Evolutionary conservation across 306 rosid species (phyloP).

Genomic region (Cicer chorassanicum): DNA sequence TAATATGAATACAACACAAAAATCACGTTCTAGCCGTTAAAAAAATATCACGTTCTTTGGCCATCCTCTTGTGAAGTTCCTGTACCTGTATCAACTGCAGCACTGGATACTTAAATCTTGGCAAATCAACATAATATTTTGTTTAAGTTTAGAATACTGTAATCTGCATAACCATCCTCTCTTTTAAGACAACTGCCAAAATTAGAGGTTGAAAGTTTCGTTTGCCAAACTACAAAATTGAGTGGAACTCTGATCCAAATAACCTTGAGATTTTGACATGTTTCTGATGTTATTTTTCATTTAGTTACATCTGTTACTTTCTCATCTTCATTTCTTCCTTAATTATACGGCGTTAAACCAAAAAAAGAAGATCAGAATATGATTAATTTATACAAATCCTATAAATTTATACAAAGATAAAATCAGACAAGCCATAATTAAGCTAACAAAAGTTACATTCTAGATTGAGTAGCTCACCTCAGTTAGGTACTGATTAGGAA

Average conservation of each 20-base stretch:
- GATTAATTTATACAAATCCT: conserved; percentile 24
- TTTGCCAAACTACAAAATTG: not conserved
- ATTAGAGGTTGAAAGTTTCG: too few relatives aligned
- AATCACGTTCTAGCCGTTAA: too few relatives aligned
- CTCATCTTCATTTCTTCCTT: not conserved
- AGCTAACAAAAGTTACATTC: conserved; percentile 6
- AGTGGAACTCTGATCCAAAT: not conserved
- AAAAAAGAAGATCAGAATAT: not conserved
- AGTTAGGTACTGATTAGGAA: conserved; percentile 77
- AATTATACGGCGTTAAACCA: not conserved
- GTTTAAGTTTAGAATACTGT: too few relatives aligned
- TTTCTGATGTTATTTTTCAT: not conserved
- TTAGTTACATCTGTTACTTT: conserved; percentile 6
- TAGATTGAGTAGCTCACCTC: conserved; percentile 59
- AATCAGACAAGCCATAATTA: conserved; percentile 1
- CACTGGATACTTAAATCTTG: too few relatives aligned
- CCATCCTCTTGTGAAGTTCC: too few relatives aligned
- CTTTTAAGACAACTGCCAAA: too few relatives aligned
- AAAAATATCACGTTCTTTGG: too few relatives aligned
- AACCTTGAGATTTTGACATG: not conserved
- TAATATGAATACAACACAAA: not conserved
- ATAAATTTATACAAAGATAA: not conserved
- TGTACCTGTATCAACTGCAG: too few relatives aligned
- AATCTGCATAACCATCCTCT: too few relatives aligned
- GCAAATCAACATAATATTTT: too few relatives aligned